Percentiles rank a stretch among this genome's conserved stretches.
Conservation (phyloP, 495 filamentous ascomycete genomes). For the Penicillium mononematosum region DNA sequence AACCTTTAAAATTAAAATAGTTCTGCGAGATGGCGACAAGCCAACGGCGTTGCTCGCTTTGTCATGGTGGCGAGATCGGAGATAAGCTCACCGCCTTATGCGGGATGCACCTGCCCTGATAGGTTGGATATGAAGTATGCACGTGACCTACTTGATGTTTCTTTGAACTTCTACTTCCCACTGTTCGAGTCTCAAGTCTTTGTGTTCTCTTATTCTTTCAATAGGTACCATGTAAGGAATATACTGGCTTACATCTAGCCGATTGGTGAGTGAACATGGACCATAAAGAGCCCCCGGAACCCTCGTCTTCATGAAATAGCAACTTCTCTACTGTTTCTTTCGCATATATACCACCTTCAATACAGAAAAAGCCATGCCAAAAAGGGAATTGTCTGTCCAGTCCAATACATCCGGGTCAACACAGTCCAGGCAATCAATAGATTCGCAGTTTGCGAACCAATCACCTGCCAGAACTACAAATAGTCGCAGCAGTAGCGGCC, state of each 20-base stretch:
- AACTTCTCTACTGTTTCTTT: neutral
- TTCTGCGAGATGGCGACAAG: slow-evolving; percentile 5
- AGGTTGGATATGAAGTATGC: slow-evolving; percentile 9
- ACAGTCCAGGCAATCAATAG: neutral
- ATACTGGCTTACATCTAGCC: neutral
- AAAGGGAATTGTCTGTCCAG: neutral
- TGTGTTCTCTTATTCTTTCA: neutral
- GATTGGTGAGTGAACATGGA: neutral
- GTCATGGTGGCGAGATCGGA: slow-evolving; percentile 44
- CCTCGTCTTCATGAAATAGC: neutral
- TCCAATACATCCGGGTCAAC: neutral
- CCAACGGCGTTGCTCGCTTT: slow-evolving; percentile 32
- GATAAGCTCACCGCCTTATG: slow-evolving; percentile 40
- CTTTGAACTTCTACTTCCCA: slow-evolving; percentile 1
- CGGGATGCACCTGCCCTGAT: slow-evolving; percentile 7
- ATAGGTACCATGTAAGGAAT: neutral
- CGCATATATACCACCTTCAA: neutral
- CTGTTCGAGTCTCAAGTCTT: neutral
- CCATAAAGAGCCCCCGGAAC: neutral
- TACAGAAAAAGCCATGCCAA: neutral
- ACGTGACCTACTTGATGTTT: neutral
- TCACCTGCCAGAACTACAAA: neutral
- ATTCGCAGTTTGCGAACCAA: neutral
- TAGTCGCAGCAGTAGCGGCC: neutral
- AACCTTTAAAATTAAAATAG: slow-evolving; percentile 3